Evolutionary conservation across 192 early-diverging fungal genomes (phyloP), one percentile per base, ranked within the genome.

Genomic region (Coemansia sp.): DNA sequence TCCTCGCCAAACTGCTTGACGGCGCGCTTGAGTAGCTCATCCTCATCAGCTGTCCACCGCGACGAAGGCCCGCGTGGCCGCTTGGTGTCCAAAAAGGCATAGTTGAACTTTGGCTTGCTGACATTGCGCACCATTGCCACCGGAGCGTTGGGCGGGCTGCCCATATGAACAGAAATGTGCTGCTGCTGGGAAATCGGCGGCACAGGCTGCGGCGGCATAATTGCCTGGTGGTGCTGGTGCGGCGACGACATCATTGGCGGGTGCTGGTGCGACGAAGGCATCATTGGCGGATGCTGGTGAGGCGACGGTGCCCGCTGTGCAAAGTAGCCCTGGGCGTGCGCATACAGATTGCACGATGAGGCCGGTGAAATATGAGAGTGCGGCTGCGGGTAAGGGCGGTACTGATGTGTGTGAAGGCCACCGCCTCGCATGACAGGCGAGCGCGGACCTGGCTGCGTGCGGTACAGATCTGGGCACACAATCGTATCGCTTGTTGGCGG

Each of bases 81-180:
- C 59, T 80, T 80, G 51, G 71, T 74, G 54, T 80, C 76, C 35
- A 79, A 29, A 38, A 79, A 79, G 6, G 76, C 76, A 16, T 73
- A 79, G 64, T 79, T 79, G 39, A 79, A 79, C 71, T 79, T 79
- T 51, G 76, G 76, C 67, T 79, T 79, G 71, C 71, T 73, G 31
- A 64, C 57, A 35, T 79, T 69, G 17, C 64, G 68, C 59, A 26
- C 53, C 10, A 38, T 53, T 7, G 57, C 31, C 31, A 55, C 56
- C 11, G 48, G 69, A 52, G 39, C 59, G 9, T 17, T 43, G 14
- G 50, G 47, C 49, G 29, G 45, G 8, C 49, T 19, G 1, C 37
- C 29, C 49, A 54, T 21, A 29, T 45, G 63, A 41, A 64, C 55
- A 11, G 61, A 25, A 45, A 61, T 48, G 39, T 61, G 65, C 57